These are phyloP conservation scores for Bauhinia variegata DNA, from an alignment of 306 rosid species.

Conservation along the genomic window DNA sequence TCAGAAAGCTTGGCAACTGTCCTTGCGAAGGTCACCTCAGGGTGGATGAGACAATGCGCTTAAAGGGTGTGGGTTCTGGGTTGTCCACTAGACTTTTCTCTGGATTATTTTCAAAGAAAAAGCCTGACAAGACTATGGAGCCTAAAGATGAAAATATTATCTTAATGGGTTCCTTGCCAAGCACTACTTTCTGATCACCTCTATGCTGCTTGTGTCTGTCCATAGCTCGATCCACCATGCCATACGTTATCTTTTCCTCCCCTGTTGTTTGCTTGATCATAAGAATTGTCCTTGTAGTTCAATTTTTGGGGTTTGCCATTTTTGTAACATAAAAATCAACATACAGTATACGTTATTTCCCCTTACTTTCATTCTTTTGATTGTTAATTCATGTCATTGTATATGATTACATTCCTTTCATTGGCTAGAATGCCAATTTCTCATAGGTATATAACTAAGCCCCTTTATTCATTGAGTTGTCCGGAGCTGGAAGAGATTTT, in stretches of 20 bases:
- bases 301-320: constrained; percentile 35
- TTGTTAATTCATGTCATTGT: background rate
- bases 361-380: background rate
- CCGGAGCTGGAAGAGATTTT: background rate
- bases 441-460: too few species aligned
- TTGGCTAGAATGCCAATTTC: constrained; percentile 3
- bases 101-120: constrained; percentile 62
- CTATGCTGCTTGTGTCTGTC: constrained; percentile 28
- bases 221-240: too few species aligned
- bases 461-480: background rate
- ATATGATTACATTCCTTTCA: background rate
- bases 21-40: constrained; percentile 67
- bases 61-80: constrained; percentile 57
- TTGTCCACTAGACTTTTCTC: constrained; percentile 57
- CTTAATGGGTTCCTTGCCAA: constrained; percentile 87
- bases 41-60: constrained; percentile 46
- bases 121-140: constrained; percentile 47
- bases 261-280: constrained; percentile 38
- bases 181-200: constrained; percentile 55
- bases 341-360: constrained; percentile 15
- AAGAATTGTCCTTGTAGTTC: constrained; percentile 29
- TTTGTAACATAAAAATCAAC: constrained; percentile 33
- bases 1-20: constrained; percentile 65
- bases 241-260: constrained; percentile 27
- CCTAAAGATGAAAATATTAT: constrained; percentile 70